These are phyloP conservation scores for Diaporthe helianthi DNA, from an alignment of 2,329 filamentous ascomycete species.

Conservation along the genomic window DNA sequence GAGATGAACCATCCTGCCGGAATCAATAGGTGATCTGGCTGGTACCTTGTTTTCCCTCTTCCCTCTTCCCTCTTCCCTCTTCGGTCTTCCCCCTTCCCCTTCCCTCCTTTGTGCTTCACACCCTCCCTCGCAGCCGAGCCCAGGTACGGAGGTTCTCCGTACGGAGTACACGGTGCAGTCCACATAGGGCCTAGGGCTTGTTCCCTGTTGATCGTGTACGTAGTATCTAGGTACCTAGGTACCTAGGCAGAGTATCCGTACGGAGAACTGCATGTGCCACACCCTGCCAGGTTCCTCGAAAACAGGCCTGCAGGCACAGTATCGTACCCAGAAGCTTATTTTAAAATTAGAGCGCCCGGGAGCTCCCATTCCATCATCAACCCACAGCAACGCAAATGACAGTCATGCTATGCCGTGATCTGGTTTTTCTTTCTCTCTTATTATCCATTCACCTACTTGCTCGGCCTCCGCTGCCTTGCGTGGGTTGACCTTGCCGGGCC, in stretches of 20 bases:
- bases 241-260: no score
- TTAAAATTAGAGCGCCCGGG: constrained; percentile 19
- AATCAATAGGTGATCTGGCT: constrained; percentile 15
- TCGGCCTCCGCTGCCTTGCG: background rate
- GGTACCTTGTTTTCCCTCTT: background rate
- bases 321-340: constrained; percentile 27
- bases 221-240: no score
- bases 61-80: no score
- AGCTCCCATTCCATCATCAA: constrained; percentile 26
- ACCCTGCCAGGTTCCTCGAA: background rate
- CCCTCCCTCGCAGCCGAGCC: background rate
- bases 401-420: background rate
- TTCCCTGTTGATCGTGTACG: no score
- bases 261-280: no score
- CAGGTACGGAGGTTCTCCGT: background rate
- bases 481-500: background rate
- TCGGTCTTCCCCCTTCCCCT: no score
- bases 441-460: background rate
- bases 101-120: background rate
- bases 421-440: background rate
- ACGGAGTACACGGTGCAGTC: background rate
- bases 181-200: background rate
- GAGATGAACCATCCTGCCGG: constrained; percentile 22
- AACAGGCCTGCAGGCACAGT: background rate
- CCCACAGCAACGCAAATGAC: constrained; percentile 22